Percentiles rank a stretch among this genome's conserved stretches.
Conservation (phyloP, 2,329 filamentous ascomycete genomes). For the Exophiala bonariae region DNA sequence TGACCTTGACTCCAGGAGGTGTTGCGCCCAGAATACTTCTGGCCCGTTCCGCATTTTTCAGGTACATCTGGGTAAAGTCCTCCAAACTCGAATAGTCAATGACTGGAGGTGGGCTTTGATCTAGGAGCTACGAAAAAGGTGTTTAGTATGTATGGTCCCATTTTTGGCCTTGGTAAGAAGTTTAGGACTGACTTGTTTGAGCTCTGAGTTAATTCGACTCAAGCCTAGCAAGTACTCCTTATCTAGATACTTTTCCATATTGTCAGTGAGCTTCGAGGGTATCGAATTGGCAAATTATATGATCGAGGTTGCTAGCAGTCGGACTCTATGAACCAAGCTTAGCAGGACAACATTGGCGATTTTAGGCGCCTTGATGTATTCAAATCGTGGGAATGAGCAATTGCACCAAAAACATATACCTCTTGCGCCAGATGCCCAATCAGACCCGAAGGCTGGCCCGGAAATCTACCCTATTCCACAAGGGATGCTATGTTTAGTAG, state of each 20-base stretch:
- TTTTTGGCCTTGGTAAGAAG: neutral
- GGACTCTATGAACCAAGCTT: no score
- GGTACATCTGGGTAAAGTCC: constrained; percentile 5
- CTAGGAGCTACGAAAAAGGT: neutral
- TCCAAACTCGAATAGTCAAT: constrained; percentile 10
- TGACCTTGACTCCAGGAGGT: constrained; percentile 15
- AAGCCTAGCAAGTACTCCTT: neutral
- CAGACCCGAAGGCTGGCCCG: no score
- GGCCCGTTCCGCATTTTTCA: constrained; percentile 10
- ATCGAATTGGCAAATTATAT: no score
- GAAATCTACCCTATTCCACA: no score
- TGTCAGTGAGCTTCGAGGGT: no score
- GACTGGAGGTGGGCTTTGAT: constrained; percentile 1
- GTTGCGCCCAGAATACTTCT: constrained; percentile 11
- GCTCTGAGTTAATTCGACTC: neutral
- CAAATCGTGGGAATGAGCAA: no score
- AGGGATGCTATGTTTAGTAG: no score
- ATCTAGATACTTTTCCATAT: neutral
- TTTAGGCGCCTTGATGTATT: no score
- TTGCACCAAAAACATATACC: no score
- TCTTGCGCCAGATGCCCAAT: no score
- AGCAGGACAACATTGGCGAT: no score
- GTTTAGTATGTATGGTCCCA: neutral
- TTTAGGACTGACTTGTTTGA: neutral
- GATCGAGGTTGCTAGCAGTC: no score